Conservation (phyloP, 768 basidiomycete genomes). For the Naganishia vaughanmartiniae region DNA sequence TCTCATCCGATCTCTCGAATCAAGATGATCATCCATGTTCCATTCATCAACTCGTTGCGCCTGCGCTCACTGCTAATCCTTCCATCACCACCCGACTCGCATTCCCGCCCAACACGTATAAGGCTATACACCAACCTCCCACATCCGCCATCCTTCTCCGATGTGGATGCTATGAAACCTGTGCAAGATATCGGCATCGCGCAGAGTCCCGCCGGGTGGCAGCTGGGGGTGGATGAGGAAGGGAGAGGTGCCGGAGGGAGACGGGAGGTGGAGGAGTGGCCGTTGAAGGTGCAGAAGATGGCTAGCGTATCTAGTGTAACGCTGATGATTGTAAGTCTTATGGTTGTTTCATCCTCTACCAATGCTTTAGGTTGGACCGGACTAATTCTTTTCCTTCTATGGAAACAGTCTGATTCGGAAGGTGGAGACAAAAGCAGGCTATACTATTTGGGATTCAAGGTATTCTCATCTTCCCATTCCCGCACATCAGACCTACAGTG, state of each 20-base stretch:
- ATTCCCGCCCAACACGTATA: conserved; percentile 43
- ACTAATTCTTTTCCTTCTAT: neutral
- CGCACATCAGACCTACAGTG: neutral
- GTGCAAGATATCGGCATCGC: conserved; percentile 47
- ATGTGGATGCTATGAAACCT: conserved; percentile 43
- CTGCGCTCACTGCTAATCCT: conserved; percentile 48
- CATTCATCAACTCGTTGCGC: conserved; percentile 48
- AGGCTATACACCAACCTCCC: conserved; percentile 46
- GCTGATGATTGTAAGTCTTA: conserved; percentile 43
- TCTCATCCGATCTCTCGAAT: neutral
- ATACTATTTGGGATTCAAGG: conserved; percentile 84
- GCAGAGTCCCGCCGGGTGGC: conserved; percentile 29
- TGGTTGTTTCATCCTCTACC: neutral
- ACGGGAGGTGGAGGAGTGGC: conserved; percentile 51
- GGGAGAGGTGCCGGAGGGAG: conserved; percentile 39
- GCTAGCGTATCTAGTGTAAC: conserved; percentile 49
- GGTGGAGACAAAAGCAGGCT: conserved; percentile 60
- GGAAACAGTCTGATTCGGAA: conserved; percentile 36
- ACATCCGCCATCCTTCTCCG: conserved; percentile 46
- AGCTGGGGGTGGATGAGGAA: conserved; percentile 32
- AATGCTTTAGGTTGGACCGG: neutral
- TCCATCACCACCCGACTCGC: conserved; percentile 45
- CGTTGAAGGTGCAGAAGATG: conserved; percentile 50
- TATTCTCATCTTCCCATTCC: conserved; percentile 57
- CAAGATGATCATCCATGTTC: conserved; percentile 50